Percentiles rank a stretch among this genome's conserved stretches.
These are phyloP conservation scores for Penicillium sp. DNA, from an alignment of 2,329 filamentous ascomycete species.

Conservation along the genomic window DNA sequence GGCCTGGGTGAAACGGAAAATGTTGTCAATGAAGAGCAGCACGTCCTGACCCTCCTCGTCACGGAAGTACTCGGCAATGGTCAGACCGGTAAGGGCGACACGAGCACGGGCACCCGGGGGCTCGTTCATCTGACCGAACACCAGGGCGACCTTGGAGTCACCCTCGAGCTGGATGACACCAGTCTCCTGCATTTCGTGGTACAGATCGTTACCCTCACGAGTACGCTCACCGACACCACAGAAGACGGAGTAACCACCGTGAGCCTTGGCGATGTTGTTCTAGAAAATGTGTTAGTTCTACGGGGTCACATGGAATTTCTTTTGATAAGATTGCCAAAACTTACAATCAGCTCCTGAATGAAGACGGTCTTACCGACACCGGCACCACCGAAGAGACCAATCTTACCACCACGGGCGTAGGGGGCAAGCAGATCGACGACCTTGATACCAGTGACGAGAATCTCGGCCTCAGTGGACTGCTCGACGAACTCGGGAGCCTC, in stretches of 20 bases:
- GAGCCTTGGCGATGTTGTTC: constrained; percentile 99
- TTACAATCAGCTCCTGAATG: constrained; percentile 96
- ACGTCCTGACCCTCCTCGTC: constrained; percentile 81
- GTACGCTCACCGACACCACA: constrained; percentile 99
- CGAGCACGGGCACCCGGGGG: constrained; percentile 98
- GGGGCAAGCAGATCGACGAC: constrained; percentile 97
- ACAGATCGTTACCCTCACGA: constrained; percentile 99
- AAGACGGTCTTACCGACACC: constrained; percentile 99
- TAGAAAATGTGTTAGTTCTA: no score
- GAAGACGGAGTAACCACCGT: constrained; percentile 99
- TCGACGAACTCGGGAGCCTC: constrained; percentile 87
- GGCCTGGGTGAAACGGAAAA: constrained; percentile 99
- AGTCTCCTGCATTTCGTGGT: constrained; percentile 99
- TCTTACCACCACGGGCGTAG: constrained; percentile 99
- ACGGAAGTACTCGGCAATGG: constrained; percentile 66
- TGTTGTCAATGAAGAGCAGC: constrained; percentile 99
- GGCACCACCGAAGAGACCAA: constrained; percentile 99
- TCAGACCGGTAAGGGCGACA: constrained; percentile 88
- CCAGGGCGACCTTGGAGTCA: constrained; percentile 97
- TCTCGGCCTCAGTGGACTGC: constrained; percentile 91
- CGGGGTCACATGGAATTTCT: no score
- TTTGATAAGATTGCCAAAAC: no score
- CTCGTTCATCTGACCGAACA: constrained; percentile 99
- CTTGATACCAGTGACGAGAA: constrained; percentile 99
- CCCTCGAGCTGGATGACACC: constrained; percentile 98